A percentile compares a stretch with the other conserved stretches of the same genome.
These are phyloP conservation scores for Lentinula sp. DNA, from an alignment of 768 basidiomycete genomes.

Conservation along the genomic window DNA sequence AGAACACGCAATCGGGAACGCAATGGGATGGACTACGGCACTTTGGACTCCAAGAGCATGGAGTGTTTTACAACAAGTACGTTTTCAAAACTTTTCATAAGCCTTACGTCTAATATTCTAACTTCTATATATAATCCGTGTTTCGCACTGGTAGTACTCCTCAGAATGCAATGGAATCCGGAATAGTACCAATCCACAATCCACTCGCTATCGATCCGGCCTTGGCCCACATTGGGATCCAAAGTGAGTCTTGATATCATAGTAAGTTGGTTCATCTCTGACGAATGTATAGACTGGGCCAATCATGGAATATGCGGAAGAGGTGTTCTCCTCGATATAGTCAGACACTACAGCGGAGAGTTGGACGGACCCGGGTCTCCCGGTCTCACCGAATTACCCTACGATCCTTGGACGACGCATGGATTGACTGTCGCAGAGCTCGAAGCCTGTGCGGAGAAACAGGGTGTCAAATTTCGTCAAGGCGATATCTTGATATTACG, in stretches of 20 bases:
- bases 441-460: slow-evolving; percentile 48
- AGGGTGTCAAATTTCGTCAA: slow-evolving; percentile 52
- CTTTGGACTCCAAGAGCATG: slow-evolving; percentile 45
- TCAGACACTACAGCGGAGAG: slow-evolving; percentile 40
- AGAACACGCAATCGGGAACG: slow-evolving; percentile 70
- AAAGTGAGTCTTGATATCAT: slow-evolving; percentile 40
- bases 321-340: slow-evolving; percentile 61
- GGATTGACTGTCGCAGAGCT: slow-evolving; percentile 48
- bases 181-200: slow-evolving; percentile 40
- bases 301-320: slow-evolving; percentile 66
- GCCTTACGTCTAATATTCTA: too few relatives aligned
- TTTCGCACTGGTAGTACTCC: slow-evolving; percentile 29
- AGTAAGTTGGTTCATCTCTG: slow-evolving; percentile 1
- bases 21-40: slow-evolving; percentile 69
- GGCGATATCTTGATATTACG: slow-evolving; percentile 60
- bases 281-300: slow-evolving; percentile 50
- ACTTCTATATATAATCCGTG: not conserved
- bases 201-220: slow-evolving; percentile 41
- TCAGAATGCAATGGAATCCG: slow-evolving; percentile 33
- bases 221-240: slow-evolving; percentile 53
- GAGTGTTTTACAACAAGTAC: slow-evolving; percentile 61
- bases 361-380: slow-evolving; percentile 12
- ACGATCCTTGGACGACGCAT: slow-evolving; percentile 59
- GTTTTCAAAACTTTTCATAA: not conserved
- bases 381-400: slow-evolving; percentile 33